A percentile compares a stretch with the other conserved stretches of the same genome.
phyloP scores from a whole-genome alignment of 129 eudicot species.

The Pulicaria dysenterica region DNA sequence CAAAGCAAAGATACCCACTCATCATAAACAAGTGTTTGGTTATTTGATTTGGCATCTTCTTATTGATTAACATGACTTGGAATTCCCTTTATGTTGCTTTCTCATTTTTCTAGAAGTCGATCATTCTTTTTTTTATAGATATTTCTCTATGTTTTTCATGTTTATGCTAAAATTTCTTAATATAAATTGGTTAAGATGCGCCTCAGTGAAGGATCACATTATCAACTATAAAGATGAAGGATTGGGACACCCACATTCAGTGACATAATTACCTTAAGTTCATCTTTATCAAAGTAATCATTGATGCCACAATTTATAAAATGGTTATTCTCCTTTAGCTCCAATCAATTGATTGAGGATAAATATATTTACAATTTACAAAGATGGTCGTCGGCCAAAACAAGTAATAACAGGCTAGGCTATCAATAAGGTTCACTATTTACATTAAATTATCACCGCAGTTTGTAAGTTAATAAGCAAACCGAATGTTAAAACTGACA shows the following conservation, averaged over 20 bases:
- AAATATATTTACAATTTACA: too few species aligned
- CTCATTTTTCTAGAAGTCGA: too few species aligned
- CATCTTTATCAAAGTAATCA: background rate
- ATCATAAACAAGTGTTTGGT: slow-evolving; percentile 20
- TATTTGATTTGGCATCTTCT: slow-evolving; percentile 36
- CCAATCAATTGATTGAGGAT: too few species aligned
- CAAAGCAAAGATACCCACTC: slow-evolving; percentile 44
- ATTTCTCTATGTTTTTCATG: slow-evolving; percentile 10
- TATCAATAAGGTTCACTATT: too few species aligned
- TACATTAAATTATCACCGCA: too few species aligned
- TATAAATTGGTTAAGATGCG: slow-evolving; percentile 15
- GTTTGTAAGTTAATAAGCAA: too few species aligned
- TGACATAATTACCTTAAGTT: background rate
- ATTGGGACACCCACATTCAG: slow-evolving; percentile 20
- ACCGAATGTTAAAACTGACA: too few species aligned
- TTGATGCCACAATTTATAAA: too few species aligned
- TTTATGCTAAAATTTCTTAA: background rate
- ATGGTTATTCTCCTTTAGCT: too few species aligned
- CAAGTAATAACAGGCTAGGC: too few species aligned
- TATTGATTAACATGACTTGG: slow-evolving; percentile 24
- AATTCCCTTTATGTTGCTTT: slow-evolving; percentile 18
- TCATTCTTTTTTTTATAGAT: background rate
- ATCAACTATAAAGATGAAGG: slow-evolving; percentile 21
- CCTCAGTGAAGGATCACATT: slow-evolving; percentile 20
- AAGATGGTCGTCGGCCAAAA: too few species aligned